Base-by-base conservation (phyloP, 306 rosid species). In the Acacia acuminata region DNA sequence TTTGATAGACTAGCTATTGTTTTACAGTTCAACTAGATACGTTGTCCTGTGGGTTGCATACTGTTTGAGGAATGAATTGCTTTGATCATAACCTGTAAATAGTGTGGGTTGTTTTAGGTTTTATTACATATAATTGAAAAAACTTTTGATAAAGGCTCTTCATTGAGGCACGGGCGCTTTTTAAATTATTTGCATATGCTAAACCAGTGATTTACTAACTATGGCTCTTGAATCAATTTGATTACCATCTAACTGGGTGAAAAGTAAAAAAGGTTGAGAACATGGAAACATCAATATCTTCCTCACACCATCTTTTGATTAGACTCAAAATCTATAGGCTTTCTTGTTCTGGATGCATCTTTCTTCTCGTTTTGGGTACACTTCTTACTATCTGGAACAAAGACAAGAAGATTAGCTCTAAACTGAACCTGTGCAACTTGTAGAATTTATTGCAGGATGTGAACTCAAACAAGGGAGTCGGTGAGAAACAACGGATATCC, bases 401-500 rank as follows among this genome's bases (percentile, higher is more conserved):
- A 42, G 20, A 75, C 51, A n/a, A 43, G 7, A 61, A 48, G 51
- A 74, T 25, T 72, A 45, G 32, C 56, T 61, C 82, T 64, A 78
- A 75, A 44, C 76, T 42, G 64, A 68, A 70, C 77, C 83, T 19
- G 40, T 42, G 76, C 20, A n/a, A 77, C 76, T 55, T 79, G 36
- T 22, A 74, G 77, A 78, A 71, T 73, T 76, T 65, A 48, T 87
- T 84, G 80, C 91, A 94, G 97, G 97, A 88, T 71, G 78, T 79
- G 32, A 88, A 58, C 85, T 79, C 85, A 44, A 94, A 83, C 89
- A 89, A 75, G 85, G 80, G 82, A 75, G 40, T 75, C 58, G 85
- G 66, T n/a, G 97, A 95, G 81, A 92, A 83, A 78, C 97, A 80
- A 45, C 89, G 94, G 81, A 71, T 86, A 68, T 87, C 94, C 14